These are phyloP conservation scores for Tubosaeta brunneosetosa DNA, from an alignment of 768 basidiomycete species.

Conservation along the genomic window DNA sequence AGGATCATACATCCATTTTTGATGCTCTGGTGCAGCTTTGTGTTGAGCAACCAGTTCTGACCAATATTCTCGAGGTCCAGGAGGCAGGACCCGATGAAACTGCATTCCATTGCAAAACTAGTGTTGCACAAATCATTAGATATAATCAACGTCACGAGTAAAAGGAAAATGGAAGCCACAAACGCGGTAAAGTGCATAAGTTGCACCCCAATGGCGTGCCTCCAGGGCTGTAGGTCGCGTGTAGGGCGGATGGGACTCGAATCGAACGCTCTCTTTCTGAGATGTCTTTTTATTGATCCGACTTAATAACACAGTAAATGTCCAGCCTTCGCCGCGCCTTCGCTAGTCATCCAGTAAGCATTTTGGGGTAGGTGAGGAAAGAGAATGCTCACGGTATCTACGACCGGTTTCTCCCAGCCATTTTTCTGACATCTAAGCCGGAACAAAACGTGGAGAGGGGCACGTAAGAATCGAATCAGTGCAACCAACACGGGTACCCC, in stretches of 20 bases:
- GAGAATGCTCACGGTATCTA: slow-evolving; percentile 58
- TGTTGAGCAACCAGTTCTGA: slow-evolving; percentile 67
- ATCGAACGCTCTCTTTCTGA: slow-evolving; percentile 59
- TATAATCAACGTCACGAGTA: background rate
- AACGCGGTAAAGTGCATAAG: slow-evolving; percentile 83
- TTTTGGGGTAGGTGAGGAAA: background rate
- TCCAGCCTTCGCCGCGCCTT: slow-evolving; percentile 46
- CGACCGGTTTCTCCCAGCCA: slow-evolving; percentile 79
- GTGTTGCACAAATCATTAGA: slow-evolving; percentile 21
- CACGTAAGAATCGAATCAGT: slow-evolving; percentile 1
- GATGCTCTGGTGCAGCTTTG: slow-evolving; percentile 59
- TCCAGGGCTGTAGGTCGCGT: slow-evolving; percentile 64
- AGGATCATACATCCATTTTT: slow-evolving; percentile 81
- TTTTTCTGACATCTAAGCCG: slow-evolving; percentile 72
- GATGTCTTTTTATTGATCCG: slow-evolving; percentile 67
- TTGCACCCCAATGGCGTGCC: slow-evolving; percentile 89
- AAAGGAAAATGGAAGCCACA: slow-evolving; percentile 31
- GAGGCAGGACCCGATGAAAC: slow-evolving; percentile 72
- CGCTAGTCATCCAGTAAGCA: slow-evolving; percentile 34
- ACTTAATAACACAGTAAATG: slow-evolving; percentile 65
- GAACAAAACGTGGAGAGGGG: background rate
- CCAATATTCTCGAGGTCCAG: slow-evolving; percentile 88
- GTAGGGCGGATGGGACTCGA: slow-evolving; percentile 73
- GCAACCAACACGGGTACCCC: background rate
- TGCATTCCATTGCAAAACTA: slow-evolving; percentile 75